These are phyloP conservation scores for Lentinula lateritia DNA, from an alignment of 768 basidiomycete species.

Conservation along the genomic window DNA sequence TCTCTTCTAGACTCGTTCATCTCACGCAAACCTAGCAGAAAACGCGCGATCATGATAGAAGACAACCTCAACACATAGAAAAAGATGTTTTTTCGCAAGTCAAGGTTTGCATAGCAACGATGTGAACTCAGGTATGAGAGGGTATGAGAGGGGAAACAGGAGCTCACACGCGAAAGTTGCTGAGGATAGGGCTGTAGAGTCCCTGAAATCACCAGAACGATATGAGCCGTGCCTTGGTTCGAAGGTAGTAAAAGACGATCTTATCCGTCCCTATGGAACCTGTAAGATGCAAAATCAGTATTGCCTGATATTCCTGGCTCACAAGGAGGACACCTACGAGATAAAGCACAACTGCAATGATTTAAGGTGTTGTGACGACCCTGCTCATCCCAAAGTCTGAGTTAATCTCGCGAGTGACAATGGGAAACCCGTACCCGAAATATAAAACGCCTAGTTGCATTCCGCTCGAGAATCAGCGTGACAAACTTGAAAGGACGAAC, in stretches of 20 bases:
- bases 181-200: not conserved
- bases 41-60: not conserved
- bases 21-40: not conserved
- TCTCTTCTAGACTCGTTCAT: not conserved
- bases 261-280: not conserved
- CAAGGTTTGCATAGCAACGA: not conserved
- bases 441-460: not conserved
- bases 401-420: not conserved
- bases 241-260: not conserved
- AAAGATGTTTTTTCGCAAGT: not conserved
- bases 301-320: not conserved
- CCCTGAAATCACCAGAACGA: not conserved
- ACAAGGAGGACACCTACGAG: not conserved
- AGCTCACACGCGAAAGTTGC: not conserved
- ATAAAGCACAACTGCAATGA: not conserved
- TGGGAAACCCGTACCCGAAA: not conserved
- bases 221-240: not conserved
- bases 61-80: not conserved
- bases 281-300: not conserved
- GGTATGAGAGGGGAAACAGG: not conserved
- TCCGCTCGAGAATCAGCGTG: no score
- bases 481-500: not conserved
- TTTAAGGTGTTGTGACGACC: not conserved
- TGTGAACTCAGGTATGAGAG: not conserved
- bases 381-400: not conserved